Conservation (phyloP, 2,329 filamentous ascomycete species). For the Diplodia mutila region DNA sequence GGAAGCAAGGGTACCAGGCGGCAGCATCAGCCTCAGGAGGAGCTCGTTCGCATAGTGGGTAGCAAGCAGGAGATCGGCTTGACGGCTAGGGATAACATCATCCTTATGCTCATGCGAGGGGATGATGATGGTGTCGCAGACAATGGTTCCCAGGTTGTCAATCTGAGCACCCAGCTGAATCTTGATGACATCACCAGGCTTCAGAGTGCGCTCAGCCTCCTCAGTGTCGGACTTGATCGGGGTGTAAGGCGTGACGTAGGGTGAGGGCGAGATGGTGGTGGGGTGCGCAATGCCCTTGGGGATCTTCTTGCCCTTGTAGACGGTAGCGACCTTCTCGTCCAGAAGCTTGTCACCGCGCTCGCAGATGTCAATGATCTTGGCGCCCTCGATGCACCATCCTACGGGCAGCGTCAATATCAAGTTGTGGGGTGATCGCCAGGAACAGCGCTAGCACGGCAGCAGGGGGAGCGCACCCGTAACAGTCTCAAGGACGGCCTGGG, state of each 20-base stretch:
- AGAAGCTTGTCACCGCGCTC: conserved; percentile 94
- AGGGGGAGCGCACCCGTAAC: conserved; percentile 61
- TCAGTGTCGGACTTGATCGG: conserved; percentile 83
- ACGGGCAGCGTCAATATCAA: conserved; percentile 35
- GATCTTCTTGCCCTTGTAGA: conserved; percentile 98
- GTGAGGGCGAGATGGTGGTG: conserved; percentile 90
- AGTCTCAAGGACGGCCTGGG: conserved; percentile 89
- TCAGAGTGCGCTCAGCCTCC: conserved; percentile 79
- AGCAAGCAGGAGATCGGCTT: conserved; percentile 85
- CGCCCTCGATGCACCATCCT: conserved; percentile 77
- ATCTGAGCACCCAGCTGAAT: conserved; percentile 99
- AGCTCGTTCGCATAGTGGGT: conserved; percentile 97
- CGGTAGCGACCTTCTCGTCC: conserved; percentile 90
- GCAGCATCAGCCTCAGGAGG: conserved; percentile 85
- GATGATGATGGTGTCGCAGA: conserved; percentile 89
- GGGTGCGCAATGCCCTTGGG: conserved; percentile 92
- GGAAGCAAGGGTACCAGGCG: conserved; percentile 79
- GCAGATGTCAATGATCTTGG: conserved; percentile 92
- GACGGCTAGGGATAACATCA: conserved; percentile 71
- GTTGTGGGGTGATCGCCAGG: conserved; percentile 21
- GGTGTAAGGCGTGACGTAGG: conserved; percentile 96
- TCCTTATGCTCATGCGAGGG: conserved; percentile 62
- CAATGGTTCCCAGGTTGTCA: conserved; percentile 93
- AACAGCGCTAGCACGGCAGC: conserved; percentile 14
- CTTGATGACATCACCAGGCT: conserved; percentile 88